These are phyloP conservation scores for Saraca asoca DNA, from an alignment of 331 rosid genomes.

Conservation along the genomic window DNA sequence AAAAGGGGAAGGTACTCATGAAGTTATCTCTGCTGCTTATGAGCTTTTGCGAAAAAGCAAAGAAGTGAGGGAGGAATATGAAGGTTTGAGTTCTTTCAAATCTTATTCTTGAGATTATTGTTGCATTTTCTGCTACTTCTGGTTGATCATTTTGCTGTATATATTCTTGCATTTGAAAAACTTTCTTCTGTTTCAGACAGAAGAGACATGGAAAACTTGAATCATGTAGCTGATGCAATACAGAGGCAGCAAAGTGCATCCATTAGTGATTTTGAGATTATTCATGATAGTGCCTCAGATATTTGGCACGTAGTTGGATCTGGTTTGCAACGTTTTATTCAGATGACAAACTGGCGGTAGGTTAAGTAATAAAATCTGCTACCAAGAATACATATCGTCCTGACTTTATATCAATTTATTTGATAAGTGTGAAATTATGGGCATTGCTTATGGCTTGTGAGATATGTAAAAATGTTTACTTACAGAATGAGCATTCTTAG, in stretches of 20 bases:
- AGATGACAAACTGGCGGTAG: conserved; percentile 96
- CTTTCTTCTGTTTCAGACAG: conserved; percentile 49
- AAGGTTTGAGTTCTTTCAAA: conserved; percentile 46
- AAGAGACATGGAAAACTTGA: conserved; percentile 51
- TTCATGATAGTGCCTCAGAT: conserved; percentile 56
- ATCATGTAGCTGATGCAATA: conserved; percentile 72
- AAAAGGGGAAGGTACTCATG: conserved; percentile 76
- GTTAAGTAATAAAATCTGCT: conserved; percentile 36
- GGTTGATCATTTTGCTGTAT: conserved; percentile 5
- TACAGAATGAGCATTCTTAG: background rate
- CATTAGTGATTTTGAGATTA: conserved; percentile 78
- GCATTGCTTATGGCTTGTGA: too few relatives aligned
- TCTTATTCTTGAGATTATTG: conserved; percentile 19
- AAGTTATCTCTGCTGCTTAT: conserved; percentile 72
- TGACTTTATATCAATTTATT: background rate
- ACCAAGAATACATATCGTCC: conserved; percentile 2
- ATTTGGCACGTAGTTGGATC: conserved; percentile 79
- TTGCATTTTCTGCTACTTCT: background rate
- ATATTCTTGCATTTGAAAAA: conserved; percentile 34
- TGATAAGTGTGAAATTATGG: too few relatives aligned
- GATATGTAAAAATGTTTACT: too few relatives aligned
- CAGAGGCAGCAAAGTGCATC: conserved; percentile 71
- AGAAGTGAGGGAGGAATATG: conserved; percentile 49
- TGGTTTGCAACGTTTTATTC: conserved; percentile 89
- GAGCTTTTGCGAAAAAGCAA: conserved; percentile 59